A percentile compares a stretch with the other conserved stretches of the same genome.
Conservation (phyloP, 2,329 filamentous ascomycete genomes). For the Colletotrichum acutatum region DNA sequence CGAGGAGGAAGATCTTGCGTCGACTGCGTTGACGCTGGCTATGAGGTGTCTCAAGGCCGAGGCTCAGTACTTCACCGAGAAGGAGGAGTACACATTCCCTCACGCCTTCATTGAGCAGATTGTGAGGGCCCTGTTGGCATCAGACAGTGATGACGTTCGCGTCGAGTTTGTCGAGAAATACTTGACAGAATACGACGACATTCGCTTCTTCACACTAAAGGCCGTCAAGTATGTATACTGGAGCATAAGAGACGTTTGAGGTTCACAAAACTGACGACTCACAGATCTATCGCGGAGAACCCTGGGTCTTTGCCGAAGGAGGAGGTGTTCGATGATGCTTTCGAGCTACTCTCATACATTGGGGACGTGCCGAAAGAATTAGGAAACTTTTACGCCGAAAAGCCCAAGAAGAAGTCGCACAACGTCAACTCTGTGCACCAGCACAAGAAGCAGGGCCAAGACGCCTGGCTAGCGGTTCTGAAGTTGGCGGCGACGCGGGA, state of each 20-base stretch:
- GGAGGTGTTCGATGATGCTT: conserved; percentile 64
- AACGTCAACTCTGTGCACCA: conserved; percentile 71
- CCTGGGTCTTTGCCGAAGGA: conserved; percentile 40
- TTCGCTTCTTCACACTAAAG: conserved; percentile 85
- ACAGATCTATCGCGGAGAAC: conserved; percentile 46
- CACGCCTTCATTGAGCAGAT: conserved; percentile 73
- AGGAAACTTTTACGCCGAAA: conserved; percentile 73
- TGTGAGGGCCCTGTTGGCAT: conserved; percentile 69
- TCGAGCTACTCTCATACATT: conserved; percentile 73
- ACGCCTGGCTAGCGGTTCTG: conserved; percentile 86
- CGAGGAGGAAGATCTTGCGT: conserved; percentile 69
- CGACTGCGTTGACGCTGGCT: conserved; percentile 78
- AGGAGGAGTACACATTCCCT: conserved; percentile 76
- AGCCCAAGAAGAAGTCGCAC: conserved; percentile 75
- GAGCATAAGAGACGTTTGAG: not conserved
- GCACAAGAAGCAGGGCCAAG: conserved; percentile 84
- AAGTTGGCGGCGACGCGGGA: conserved; percentile 73
- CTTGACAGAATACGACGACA: conserved; percentile 82
- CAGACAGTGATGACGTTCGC: conserved; percentile 68
- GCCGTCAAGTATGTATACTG: conserved; percentile 72
- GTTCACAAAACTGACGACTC: conserved; percentile 17
- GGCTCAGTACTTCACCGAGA: conserved; percentile 68
- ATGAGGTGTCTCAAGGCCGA: conserved; percentile 90
- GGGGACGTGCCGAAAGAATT: conserved; percentile 79
- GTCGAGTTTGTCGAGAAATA: conserved; percentile 83